A percentile compares a stretch with the other conserved stretches of the same genome.
phyloP scores from a whole-genome alignment of 148 eudicot species.

The Vaccinium corymbosum region DNA sequence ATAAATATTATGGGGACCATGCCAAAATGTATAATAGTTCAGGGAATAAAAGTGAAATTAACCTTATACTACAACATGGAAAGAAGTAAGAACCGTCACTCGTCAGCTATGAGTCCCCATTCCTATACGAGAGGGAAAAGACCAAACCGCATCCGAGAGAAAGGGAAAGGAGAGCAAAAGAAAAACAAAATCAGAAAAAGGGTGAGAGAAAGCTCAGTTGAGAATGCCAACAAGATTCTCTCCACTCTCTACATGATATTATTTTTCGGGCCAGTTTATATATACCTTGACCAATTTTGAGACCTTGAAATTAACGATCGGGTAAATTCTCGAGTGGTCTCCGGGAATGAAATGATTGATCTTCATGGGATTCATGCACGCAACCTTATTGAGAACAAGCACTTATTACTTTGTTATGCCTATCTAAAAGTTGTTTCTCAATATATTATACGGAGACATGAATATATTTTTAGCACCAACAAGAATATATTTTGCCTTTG shows the following conservation, averaged over 20 bases:
- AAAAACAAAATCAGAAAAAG: constrained; percentile 15
- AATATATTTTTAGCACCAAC: too few species aligned
- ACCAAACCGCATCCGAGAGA: constrained; percentile 28
- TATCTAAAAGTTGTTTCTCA: too few species aligned
- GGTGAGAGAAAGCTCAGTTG: background rate
- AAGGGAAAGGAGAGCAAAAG: constrained; percentile 12
- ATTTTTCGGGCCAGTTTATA: too few species aligned
- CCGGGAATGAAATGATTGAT: too few species aligned
- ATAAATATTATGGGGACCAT: background rate
- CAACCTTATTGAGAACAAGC: too few species aligned
- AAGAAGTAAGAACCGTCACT: background rate
- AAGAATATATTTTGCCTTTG: background rate
- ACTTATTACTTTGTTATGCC: too few species aligned
- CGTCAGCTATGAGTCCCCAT: background rate
- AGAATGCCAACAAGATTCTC: background rate
- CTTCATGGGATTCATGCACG: too few species aligned
- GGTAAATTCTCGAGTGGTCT: too few species aligned
- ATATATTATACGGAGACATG: too few species aligned
- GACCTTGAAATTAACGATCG: too few species aligned
- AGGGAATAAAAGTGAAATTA: background rate
- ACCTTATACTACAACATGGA: background rate
- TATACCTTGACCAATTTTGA: too few species aligned
- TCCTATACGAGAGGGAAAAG: constrained; percentile 17
- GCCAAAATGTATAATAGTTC: background rate
- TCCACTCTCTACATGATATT: background rate